phyloP scores from a whole-genome alignment of 768 basidiomycete genomes.

The Lactarius pseudohatsudake region DNA sequence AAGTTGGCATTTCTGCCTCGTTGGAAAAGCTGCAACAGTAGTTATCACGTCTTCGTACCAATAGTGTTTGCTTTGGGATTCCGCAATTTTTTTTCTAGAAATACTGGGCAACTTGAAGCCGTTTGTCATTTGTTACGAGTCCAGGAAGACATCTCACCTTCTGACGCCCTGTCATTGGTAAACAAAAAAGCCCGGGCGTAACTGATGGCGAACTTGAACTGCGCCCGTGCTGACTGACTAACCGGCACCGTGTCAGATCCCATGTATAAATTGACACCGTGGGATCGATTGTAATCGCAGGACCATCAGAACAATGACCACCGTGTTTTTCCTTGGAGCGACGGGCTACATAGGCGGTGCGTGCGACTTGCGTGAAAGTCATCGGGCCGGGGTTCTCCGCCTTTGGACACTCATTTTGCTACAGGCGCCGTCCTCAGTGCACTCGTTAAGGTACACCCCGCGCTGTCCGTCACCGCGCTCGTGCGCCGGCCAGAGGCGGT shows the following conservation, averaged over 20 bases:
- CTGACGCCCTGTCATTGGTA: neutral
- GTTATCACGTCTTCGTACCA: too few species aligned
- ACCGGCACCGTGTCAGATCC: too few species aligned
- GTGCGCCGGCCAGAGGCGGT: neutral
- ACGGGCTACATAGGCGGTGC: neutral
- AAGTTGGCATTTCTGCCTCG: constrained; percentile 1
- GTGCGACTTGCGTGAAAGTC: neutral
- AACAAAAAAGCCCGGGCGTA: neutral
- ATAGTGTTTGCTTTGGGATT: neutral
- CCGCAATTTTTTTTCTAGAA: neutral
- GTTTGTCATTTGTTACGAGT: too few species aligned
- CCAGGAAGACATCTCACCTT: too few species aligned
- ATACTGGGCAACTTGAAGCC: neutral
- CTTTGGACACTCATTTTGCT: neutral
- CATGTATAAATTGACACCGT: neutral
- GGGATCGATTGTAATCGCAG: neutral
- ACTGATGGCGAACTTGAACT: neutral
- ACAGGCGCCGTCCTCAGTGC: neutral
- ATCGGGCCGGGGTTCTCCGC: neutral
- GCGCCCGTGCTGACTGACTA: neutral
- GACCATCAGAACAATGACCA: neutral
- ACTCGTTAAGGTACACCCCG: neutral
- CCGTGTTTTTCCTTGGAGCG: neutral
- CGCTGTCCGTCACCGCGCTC: constrained; percentile 9
- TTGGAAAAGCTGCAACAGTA: constrained; percentile 2